phyloP scores from a whole-genome alignment of 1,284 basidiomycete genomes.

The Moesziomyces sp. region DNA sequence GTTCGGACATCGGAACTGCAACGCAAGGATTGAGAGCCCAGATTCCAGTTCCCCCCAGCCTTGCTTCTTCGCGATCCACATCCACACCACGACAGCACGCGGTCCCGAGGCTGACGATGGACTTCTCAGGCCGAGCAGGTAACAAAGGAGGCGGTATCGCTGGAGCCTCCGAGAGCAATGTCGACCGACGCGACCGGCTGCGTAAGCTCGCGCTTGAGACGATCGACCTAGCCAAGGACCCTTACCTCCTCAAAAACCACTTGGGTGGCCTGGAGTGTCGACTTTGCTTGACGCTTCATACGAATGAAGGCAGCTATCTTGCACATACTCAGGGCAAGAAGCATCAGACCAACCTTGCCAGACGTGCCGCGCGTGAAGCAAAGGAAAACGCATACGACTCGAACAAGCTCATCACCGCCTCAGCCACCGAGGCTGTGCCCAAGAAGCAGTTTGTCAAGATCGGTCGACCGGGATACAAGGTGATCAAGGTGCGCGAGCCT shows the following conservation, averaged over 20 bases:
- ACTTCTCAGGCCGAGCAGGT: slow-evolving; percentile 67
- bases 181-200: slow-evolving; percentile 92
- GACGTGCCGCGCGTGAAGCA: slow-evolving; percentile 92
- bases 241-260: slow-evolving; percentile 98
- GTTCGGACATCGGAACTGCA: slow-evolving; percentile 24
- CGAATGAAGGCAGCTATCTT: slow-evolving; percentile 98
- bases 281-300: slow-evolving; percentile 95
- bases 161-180: slow-evolving; percentile 89
- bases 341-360: slow-evolving; percentile 96
- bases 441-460: slow-evolving; percentile 85
- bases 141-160: slow-evolving; percentile 70
- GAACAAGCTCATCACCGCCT: slow-evolving; percentile 73
- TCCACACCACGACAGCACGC: background rate
- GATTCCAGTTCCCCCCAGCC: slow-evolving; percentile 1
- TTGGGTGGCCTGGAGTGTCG: slow-evolving; percentile 96
- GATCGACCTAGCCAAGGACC: slow-evolving; percentile 75
- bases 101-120: slow-evolving; percentile 25
- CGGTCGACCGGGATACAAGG: slow-evolving; percentile 91
- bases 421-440: slow-evolving; percentile 26
- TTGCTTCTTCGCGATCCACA: background rate
- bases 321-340: slow-evolving; percentile 99
- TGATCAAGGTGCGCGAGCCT: slow-evolving; percentile 84
- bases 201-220: slow-evolving; percentile 79
- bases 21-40: slow-evolving; percentile 6
- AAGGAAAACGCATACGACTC: slow-evolving; percentile 74